Conservation (phyloP, 148 eudicot genomes). For the Dysphania ambrosioides region DNA sequence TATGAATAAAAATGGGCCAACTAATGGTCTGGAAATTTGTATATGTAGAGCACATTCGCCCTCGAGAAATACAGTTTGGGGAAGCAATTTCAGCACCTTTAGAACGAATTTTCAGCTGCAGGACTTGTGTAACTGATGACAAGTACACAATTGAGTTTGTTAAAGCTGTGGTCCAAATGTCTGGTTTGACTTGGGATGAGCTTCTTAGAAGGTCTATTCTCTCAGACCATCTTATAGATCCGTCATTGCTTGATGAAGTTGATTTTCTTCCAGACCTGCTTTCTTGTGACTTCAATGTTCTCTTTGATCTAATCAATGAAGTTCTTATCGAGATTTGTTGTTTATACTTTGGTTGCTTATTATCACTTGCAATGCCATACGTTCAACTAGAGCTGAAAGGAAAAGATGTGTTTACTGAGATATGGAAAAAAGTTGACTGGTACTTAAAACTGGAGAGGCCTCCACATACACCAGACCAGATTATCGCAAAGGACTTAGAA, state of each 20-base stretch:
- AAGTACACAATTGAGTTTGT: constrained; percentile 76
- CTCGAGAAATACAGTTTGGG: constrained; percentile 58
- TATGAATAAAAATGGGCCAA: constrained; percentile 14
- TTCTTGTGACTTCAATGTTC: constrained; percentile 68
- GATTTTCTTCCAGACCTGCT: constrained; percentile 69
- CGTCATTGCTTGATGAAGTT: constrained; percentile 73
- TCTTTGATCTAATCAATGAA: constrained; percentile 75
- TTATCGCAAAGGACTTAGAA: constrained; percentile 48
- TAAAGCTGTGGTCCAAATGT: constrained; percentile 67
- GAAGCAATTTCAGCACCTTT: constrained; percentile 34
- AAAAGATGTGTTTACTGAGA: constrained; percentile 56
- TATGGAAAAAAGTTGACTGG: constrained; percentile 69
- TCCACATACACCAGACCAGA: constrained; percentile 52
- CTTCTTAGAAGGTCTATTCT: constrained; percentile 60
- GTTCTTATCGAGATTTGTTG: constrained; percentile 62
- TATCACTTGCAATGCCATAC: constrained; percentile 38
- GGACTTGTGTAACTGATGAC: constrained; percentile 39
- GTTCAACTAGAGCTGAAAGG: constrained; percentile 43
- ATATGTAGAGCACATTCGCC: constrained; percentile 51
- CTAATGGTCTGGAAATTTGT: constrained; percentile 27
- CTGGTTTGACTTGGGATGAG: constrained; percentile 80
- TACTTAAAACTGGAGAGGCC: constrained; percentile 37
- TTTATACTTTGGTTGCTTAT: constrained; percentile 45
- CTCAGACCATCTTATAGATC: constrained; percentile 57
- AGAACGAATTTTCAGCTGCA: constrained; percentile 24